Conservation (phyloP, 148 eudicot genomes). For the Heliosperma pusillum region DNA sequence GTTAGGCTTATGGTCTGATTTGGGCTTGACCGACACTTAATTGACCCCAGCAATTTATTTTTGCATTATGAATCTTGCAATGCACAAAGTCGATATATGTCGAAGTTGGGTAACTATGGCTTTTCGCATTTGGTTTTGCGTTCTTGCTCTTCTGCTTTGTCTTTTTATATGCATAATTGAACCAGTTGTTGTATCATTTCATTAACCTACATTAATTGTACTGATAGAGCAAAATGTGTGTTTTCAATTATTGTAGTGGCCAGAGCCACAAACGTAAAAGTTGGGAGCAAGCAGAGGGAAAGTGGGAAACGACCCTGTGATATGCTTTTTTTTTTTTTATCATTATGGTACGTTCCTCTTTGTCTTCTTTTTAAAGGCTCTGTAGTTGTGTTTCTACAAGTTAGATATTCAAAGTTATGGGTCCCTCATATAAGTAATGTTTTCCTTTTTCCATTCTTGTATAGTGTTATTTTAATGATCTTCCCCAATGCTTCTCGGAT, state of each 20-base stretch:
- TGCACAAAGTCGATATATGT: slow-evolving; percentile 7
- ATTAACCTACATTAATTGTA: neutral
- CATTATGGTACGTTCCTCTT: slow-evolving; percentile 17
- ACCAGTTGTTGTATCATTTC: neutral
- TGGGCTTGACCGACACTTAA: neutral
- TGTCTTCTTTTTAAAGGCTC: slow-evolving; percentile 22
- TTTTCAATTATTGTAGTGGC: slow-evolving; percentile 1
- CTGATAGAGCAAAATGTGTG: neutral
- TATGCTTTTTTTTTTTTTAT: neutral
- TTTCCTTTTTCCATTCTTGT: slow-evolving; percentile 10
- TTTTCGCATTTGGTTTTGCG: slow-evolving; percentile 16
- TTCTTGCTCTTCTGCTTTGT: slow-evolving; percentile 18
- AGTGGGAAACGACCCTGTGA: neutral
- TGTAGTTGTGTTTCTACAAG: slow-evolving; percentile 6
- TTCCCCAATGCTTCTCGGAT: slow-evolving; percentile 26
- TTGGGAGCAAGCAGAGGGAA: slow-evolving; percentile 12
- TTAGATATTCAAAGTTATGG: slow-evolving; percentile 13
- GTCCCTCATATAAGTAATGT: slow-evolving; percentile 4
- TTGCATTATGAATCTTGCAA: neutral
- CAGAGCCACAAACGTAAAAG: neutral
- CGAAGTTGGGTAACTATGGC: slow-evolving; percentile 14
- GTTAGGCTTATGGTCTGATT: neutral
- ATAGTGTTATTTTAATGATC: slow-evolving; percentile 1
- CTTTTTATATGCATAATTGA: slow-evolving; percentile 8
- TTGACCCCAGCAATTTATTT: neutral